Conservation (phyloP, 306 rosid genomes). For the Psophocarpus tetragonolobus region DNA sequence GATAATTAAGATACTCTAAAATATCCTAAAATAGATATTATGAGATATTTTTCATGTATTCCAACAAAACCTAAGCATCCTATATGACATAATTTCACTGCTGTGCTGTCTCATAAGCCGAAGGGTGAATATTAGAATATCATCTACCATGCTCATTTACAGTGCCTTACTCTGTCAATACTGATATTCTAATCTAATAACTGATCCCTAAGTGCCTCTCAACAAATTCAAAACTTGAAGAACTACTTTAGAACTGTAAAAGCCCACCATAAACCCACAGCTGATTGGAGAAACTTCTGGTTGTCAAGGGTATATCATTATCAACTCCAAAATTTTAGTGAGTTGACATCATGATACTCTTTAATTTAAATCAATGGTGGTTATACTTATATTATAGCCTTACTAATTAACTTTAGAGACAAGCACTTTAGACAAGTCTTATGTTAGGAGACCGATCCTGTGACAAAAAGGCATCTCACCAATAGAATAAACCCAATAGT, state of each 20-base stretch:
- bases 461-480: background rate
- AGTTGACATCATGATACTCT: background rate
- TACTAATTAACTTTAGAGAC: background rate
- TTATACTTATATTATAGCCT: no score
- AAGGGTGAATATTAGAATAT: constrained; percentile 3
- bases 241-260: background rate
- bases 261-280: constrained; percentile 4
- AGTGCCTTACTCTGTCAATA: background rate
- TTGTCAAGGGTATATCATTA: background rate
- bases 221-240: constrained; percentile 10
- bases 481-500: background rate
- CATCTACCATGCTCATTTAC: constrained; percentile 6
- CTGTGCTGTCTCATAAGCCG: background rate
- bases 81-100: constrained; percentile 7
- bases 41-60: background rate
- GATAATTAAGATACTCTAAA: background rate
- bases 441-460: background rate
- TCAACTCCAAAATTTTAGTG: background rate
- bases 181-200: constrained; percentile 24
- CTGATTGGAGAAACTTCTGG: background rate
- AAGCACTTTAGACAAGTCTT: constrained; percentile 8
- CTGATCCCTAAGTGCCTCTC: constrained; percentile 2
- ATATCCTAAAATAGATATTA: background rate
- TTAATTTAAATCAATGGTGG: background rate
- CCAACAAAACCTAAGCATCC: background rate